phyloP scores from a whole-genome alignment of 73 alveolate genomes.

The Stentor coeruleus region DNA sequence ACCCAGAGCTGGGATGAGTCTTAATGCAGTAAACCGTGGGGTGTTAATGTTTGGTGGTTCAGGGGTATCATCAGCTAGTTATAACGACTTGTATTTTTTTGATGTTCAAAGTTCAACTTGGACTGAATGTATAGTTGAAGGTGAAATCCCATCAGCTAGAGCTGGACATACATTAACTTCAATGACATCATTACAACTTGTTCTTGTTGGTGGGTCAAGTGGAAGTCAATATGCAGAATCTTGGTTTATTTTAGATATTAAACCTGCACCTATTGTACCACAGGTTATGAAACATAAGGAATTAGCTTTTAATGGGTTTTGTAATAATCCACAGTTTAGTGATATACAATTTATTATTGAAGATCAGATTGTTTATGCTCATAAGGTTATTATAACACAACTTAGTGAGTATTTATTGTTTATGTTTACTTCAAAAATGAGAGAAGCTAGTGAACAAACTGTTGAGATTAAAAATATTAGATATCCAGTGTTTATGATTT shows the following conservation, averaged over 20 bases:
- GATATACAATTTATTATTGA: conserved; percentile 68
- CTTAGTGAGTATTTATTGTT: conserved; percentile 51
- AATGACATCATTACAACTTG: conserved; percentile 41
- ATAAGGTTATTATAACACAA: conserved; percentile 60
- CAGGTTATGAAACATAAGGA: conserved; percentile 21
- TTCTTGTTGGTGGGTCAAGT: conserved; percentile 82
- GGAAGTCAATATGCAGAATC: conserved; percentile 70
- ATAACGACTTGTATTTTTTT: conserved; percentile 62
- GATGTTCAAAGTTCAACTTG: conserved; percentile 63
- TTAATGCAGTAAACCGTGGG: conserved; percentile 60
- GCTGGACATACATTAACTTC: conserved; percentile 85
- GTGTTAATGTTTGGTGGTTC: conserved; percentile 84
- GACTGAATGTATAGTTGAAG: conserved; percentile 42
- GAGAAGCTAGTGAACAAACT: conserved; percentile 40
- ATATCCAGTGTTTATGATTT: conserved; percentile 48
- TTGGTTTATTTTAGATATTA: conserved; percentile 63
- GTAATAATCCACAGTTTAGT: conserved; percentile 59
- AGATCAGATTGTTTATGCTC: conserved; percentile 73
- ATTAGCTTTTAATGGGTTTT: conserved; percentile 36
- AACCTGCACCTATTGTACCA: conserved; percentile 66
- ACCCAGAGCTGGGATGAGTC: conserved; percentile 90
- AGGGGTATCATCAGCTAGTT: conserved; percentile 84
- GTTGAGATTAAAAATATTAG: conserved; percentile 56
- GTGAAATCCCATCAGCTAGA: conserved; percentile 64
- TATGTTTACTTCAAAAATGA: conserved; percentile 65